Base-by-base conservation (phyloP, 345 rosid genomes). In the Syzygium grande region DNA sequence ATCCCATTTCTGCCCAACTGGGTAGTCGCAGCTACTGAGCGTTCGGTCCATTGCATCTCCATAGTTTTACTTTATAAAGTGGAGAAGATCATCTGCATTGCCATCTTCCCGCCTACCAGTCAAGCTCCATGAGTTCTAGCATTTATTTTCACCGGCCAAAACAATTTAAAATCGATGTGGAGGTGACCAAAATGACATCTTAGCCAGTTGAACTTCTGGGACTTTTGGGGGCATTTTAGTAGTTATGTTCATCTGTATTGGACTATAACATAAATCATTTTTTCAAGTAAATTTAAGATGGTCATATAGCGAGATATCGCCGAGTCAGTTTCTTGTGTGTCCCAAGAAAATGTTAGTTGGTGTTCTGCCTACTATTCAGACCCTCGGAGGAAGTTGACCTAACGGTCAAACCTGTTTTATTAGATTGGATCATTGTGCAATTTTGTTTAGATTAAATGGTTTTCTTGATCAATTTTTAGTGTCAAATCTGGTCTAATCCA, bases 41-140 rank as follows among this genome's bases (percentile, higher is more conserved):
- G 83, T 73, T 19, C 34, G 49, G 83, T 68, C 23, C 23, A 68
- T 30, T 30, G 21, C 78, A 65, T 16, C 80, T 68, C 13, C 46
- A 9, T 17, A 17, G 46, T 61, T 13, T 61, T 17, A 34, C 83
- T 38, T 73, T 73, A 73, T 73, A 73, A 19, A 27, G 83, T 38
- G 49, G 15, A 9, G 49, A 19, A 68, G 17, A 73, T 38, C 83
- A 73, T 38, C 83, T 10, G 83, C 49, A 38, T 11, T 0, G 83
- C 83, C 83, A 73, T 73, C 49, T 73, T 73, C 83, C 79, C 19
- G 90, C 92, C 95, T 93, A 93, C 91, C 94, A 88, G 96, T 94
- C 95, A 90, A 90, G 84, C 83, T 73, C 23, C 83, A 2, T 9
- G 83, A 41, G 10, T 21, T 73, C 83, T 25, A 21, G 83, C 83